Base-by-base conservation (phyloP, 2,329 filamentous ascomycete species). In the Scorias spongiosa region DNA sequence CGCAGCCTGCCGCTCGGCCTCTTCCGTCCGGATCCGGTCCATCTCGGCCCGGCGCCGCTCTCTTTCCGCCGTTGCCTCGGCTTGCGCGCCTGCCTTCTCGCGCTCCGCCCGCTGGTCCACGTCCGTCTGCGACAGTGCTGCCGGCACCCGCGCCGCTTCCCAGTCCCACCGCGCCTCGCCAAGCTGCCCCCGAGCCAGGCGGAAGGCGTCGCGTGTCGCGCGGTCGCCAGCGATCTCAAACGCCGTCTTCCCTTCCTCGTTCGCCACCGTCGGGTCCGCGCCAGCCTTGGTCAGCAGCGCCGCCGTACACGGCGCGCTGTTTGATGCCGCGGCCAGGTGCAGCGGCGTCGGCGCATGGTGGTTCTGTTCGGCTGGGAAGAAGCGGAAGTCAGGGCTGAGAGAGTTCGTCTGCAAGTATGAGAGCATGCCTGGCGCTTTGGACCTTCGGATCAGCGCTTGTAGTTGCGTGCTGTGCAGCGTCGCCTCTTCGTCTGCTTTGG, bases 191-290 rank as follows among this genome's bases (percentile, higher is more conserved):
- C 91, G 81, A 3, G 87, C 86, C 2, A 95, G 77, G 2, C 91
- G 82, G 66, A 98, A 98, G 0, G 88, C 84, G 57, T 96, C 88
- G 1, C 89, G 78, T 0, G 88, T 95, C 2, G 80, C 65, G 4
- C 87, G 77, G 59, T 96, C 87, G 37, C 89, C 86, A 1, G 85
- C 78, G 1, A 98, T 74, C 44, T 93, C 86, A 59, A 93, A 96
- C 0, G 91, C 65, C 1, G 84, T 83, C 60, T 83, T 87, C n/a
- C 81, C 83, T 48, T 95, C 86, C 2, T 62, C 68, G 56, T 83
- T 94, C 20, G 63, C 61, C 1, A 80, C 44, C 0, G 78, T 79
- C 0, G 91, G 91, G 54, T 94, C 77, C 1, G 86, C 83, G 1
- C 71, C 71, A 2, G 72, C 81, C 62, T 89, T 87, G 1, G 74